Evolutionary conservation across 257 asterid genomes (phyloP).

Genomic region (Solanum sejunctum): DNA sequence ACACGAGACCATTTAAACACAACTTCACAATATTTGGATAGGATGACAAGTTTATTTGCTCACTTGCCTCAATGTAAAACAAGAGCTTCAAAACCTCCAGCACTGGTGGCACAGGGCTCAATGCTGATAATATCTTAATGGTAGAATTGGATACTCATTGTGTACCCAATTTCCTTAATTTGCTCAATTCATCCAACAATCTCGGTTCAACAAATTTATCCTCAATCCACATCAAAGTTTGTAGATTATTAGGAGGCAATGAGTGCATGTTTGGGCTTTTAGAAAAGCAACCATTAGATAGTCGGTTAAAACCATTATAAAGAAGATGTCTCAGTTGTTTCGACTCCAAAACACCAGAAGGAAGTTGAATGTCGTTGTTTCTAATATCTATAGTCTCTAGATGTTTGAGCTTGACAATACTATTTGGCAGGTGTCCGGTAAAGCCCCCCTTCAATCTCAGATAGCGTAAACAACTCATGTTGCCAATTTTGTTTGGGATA

Average conservation of each 20-base stretch:
- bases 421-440: neutral
- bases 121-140: neutral
- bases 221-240: neutral
- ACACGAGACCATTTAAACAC: too few relatives aligned
- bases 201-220: too few relatives aligned
- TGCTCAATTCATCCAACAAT: neutral
- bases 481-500: neutral
- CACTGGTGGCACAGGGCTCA: rapidly evolving
- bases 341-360: neutral
- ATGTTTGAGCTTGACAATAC: neutral
- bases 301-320: too few relatives aligned
- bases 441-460: neutral
- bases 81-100: neutral
- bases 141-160: neutral
- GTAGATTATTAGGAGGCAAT: neutral
- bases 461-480: neutral
- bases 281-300: too few relatives aligned
- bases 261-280: neutral
- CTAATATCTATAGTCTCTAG: neutral
- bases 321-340: neutral
- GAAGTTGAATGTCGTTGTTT: too few relatives aligned
- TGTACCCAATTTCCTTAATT: too few relatives aligned
- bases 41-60: too few relatives aligned
- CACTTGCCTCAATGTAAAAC: rapidly evolving
- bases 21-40: too few relatives aligned